Evolutionary conservation across 768 basidiomycete genomes (phyloP).

Genomic region (Termitomyces sp.): DNA sequence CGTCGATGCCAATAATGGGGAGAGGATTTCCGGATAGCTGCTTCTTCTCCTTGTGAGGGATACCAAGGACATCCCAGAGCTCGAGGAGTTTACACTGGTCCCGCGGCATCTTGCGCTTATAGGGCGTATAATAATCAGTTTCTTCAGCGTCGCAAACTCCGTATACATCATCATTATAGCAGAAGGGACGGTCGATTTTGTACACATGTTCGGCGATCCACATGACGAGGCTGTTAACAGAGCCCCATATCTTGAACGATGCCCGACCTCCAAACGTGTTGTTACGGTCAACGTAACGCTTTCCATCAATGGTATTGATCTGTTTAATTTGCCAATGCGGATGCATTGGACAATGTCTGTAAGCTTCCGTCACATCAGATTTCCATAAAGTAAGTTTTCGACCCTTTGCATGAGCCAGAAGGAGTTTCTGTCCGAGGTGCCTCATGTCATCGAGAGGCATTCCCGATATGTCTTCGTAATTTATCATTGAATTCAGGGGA

Average conservation of each 20-base stretch:
- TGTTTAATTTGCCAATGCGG: slow-evolving; percentile 5
- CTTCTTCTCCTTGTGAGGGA: slow-evolving; percentile 4
- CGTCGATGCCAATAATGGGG: slow-evolving; percentile 1
- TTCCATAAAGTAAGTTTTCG: background rate
- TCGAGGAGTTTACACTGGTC: background rate
- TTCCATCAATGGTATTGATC: background rate
- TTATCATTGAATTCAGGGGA: slow-evolving; percentile 6
- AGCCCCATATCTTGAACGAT: slow-evolving; percentile 4
- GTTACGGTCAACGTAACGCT: background rate
- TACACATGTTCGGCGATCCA: background rate
- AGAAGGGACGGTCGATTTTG: background rate
- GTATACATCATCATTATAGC: background rate
- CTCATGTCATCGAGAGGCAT: slow-evolving; percentile 3
- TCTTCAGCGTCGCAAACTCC: background rate
- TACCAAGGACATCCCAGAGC: slow-evolving; percentile 3
- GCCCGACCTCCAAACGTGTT: background rate
- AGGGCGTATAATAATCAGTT: background rate
- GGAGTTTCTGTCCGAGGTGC: background rate
- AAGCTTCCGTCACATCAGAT: background rate
- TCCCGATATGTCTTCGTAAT: background rate
- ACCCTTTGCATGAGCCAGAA: background rate
- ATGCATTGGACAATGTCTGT: slow-evolving; percentile 2
- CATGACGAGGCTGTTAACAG: slow-evolving; percentile 2
- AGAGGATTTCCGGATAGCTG: background rate
- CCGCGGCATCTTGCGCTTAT: background rate